Evolutionary conservation across 2,329 filamentous ascomycete genomes (phyloP).

Genomic region (Colletotrichum tanaceti): DNA sequence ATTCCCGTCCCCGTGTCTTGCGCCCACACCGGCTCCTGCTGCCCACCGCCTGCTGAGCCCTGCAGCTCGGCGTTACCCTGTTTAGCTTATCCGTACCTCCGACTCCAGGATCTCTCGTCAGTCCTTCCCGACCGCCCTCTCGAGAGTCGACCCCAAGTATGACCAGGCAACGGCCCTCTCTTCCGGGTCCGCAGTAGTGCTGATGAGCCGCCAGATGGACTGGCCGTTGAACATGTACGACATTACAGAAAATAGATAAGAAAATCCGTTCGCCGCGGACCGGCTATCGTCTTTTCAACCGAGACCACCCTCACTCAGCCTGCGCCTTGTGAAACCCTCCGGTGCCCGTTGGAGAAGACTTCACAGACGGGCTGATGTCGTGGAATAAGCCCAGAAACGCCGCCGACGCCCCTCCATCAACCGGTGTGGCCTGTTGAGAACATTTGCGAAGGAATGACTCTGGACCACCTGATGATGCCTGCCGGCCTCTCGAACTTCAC

Average conservation of each 20-base stretch:
- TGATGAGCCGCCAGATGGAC: constrained; percentile 7
- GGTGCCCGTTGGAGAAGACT: neutral
- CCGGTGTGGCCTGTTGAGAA: constrained; percentile 20
- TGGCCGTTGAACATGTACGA: neutral
- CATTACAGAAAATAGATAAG: neutral
- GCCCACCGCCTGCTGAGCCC: constrained; percentile 15
- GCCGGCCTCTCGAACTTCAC: neutral
- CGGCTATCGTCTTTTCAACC: neutral
- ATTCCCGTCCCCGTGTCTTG: neutral
- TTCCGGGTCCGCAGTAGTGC: constrained; percentile 6
- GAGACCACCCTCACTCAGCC: neutral
- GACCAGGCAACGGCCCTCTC: neutral
- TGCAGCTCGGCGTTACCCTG: neutral
- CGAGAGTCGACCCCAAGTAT: neutral
- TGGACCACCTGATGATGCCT: neutral
- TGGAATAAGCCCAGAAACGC: constrained; percentile 11
- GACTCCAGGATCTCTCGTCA: neutral
- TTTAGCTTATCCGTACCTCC: neutral
- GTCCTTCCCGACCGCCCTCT: neutral
- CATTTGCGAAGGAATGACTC: constrained; percentile 31
- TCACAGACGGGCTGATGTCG: neutral
- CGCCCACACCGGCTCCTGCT: neutral
- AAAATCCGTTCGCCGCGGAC: neutral
- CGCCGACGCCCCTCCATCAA: neutral
- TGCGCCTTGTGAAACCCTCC: neutral